Evolutionary conservation across 2,329 filamentous ascomycete genomes (phyloP).

Genomic region (Geosmithia morbida): DNA sequence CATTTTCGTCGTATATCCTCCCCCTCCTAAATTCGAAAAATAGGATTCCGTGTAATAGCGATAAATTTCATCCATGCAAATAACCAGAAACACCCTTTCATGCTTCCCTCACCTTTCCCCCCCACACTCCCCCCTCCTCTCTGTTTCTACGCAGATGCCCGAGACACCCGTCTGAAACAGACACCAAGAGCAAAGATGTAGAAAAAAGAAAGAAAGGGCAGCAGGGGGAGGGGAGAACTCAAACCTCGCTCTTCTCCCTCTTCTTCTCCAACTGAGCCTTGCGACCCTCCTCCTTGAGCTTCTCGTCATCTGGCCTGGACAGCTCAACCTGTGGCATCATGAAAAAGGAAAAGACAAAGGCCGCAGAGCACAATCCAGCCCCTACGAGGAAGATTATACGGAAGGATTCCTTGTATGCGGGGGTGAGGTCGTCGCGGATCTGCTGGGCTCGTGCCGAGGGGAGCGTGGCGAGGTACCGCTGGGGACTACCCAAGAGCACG

Average conservation of each 20-base stretch:
- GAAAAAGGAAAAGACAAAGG: conserved; percentile 20
- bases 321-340: conserved; percentile 25
- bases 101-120: too few species aligned
- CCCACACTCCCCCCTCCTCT: too few species aligned
- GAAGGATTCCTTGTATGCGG: conserved; percentile 20
- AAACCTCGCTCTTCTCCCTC: neutral
- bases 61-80: too few species aligned
- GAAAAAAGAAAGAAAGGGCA: too few species aligned
- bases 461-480: conserved; percentile 14
- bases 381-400: conserved; percentile 22
- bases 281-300: conserved; percentile 19
- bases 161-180: too few species aligned
- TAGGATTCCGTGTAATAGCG: too few species aligned
- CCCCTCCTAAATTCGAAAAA: too few species aligned
- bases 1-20: too few species aligned
- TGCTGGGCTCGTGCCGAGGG: conserved; percentile 12
- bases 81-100: too few species aligned
- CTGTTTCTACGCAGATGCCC: too few species aligned
- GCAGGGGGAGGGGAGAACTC: neutral
- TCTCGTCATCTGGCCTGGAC: conserved; percentile 18
- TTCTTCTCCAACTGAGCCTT: neutral
- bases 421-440: conserved; percentile 16
- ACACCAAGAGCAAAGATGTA: too few species aligned
- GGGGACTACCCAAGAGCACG: conserved; percentile 17
- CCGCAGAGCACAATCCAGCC: conserved; percentile 17